Base-by-base conservation (phyloP, 441 rosid genomes). In the Pelargonium cotyledonis region DNA sequence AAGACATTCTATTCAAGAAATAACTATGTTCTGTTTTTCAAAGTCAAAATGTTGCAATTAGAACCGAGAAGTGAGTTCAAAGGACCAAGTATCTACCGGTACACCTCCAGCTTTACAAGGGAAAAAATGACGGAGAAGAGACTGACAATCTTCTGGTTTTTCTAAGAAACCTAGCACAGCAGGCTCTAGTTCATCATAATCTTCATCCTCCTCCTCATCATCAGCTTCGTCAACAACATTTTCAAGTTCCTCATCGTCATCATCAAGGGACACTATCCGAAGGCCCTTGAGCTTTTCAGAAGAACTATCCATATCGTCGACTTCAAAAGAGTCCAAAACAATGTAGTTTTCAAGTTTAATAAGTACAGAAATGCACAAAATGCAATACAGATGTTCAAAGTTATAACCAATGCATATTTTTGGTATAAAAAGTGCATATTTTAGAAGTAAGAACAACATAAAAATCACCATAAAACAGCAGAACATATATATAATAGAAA, bases 121-220 rank as follows among this genome's bases (percentile, higher is more conserved):
- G 57, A 51, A 51, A 51, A 51, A 51, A 3, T 51, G 57, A n/a
- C 18, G 57, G 6, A 14, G 57, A 5, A 51, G 16, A n/a, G 57
- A 51, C 57, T 18, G 15, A 7, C 18, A 51, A 51, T 51, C 15
- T n/a, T 51, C 57, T 3, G 57, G 57, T 6, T 51, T n/a, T 3
- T 51, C 57, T 14, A 51, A 51, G 57, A 51, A 51, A 14, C 57
- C 57, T 53, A 92, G 78, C 5, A 74, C 80, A 11, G 90, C 90
- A 0, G 85, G 81, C 43, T 83, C 86, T 53, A 63, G 68, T 21
- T 82, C 88, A 40, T 88, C 83, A 31, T 73, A 86, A 0, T 85
- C 89, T 0, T 87, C 90, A 0, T 83, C 94, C 0, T 84, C 89
- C 0, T 86, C 93, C 3, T 91, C 89, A 0, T 76, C 86, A 18